These are phyloP conservation scores for Babesia bovis DNA, from an alignment of 169 alveolate species.

Conservation along the genomic window DNA sequence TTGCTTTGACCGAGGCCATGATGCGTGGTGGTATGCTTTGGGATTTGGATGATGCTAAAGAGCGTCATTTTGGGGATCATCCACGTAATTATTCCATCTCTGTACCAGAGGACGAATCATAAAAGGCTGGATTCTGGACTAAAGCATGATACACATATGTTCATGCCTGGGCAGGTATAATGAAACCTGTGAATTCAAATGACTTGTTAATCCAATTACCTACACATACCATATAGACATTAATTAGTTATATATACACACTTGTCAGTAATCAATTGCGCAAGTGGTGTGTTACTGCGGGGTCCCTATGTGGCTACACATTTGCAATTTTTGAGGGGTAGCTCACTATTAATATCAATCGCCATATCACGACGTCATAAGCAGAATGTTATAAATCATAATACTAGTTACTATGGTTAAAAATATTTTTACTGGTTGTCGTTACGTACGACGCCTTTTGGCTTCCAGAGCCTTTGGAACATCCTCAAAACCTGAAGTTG, in stretches of 20 bases:
- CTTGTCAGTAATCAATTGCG: too few relatives aligned
- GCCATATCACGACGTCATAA: neutral
- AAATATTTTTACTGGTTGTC: neutral
- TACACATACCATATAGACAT: too few relatives aligned
- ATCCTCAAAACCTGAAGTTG: neutral
- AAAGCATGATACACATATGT: too few relatives aligned
- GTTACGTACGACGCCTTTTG: neutral
- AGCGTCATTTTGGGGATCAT: neutral
- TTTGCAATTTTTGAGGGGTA: neutral
- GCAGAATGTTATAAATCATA: neutral
- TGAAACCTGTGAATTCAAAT: too few relatives aligned
- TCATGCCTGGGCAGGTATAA: too few relatives aligned
- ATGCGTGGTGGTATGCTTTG: slow-evolving; percentile 25
- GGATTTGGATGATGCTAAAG: slow-evolving; percentile 18
- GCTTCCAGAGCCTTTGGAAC: neutral
- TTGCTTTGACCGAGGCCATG: slow-evolving; percentile 10
- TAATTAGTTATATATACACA: too few relatives aligned
- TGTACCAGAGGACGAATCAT: slow-evolving; percentile 8
- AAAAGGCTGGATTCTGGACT: neutral
- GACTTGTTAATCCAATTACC: too few relatives aligned
- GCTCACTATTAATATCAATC: neutral
- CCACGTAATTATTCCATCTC: slow-evolving; percentile 2
- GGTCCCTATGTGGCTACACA: slow-evolving; percentile 1
- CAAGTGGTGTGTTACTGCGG: too few relatives aligned
- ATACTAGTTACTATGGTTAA: neutral